Conservation (phyloP, 31 red algal genomes). For the Endocladia muricata region DNA sequence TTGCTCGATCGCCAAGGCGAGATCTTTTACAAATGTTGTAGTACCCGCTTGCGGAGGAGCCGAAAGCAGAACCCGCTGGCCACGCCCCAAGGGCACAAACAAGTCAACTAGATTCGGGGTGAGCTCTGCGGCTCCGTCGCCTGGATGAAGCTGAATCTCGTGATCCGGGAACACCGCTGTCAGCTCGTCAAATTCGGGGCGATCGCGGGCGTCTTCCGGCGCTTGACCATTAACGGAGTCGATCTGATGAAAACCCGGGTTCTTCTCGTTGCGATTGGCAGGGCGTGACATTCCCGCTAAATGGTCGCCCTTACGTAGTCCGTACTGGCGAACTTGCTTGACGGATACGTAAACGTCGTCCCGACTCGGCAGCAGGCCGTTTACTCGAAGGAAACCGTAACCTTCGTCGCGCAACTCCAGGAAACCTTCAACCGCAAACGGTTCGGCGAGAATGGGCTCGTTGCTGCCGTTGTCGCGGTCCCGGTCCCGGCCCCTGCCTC, state of each 20-base stretch:
- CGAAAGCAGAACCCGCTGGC: background rate
- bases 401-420: too few species aligned
- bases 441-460: too few species aligned
- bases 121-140: background rate
- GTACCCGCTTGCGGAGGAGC: conserved; percentile 8
- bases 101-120: too few species aligned
- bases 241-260: background rate
- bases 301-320: background rate
- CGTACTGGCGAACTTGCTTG: background rate
- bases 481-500: too few species aligned
- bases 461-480: too few species aligned
- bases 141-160: background rate
- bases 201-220: background rate
- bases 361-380: background rate
- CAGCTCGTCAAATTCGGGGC: background rate
- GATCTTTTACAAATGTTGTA: background rate
- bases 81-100: background rate
- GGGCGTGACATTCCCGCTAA: background rate
- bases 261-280: background rate
- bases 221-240: background rate
- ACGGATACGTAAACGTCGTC: background rate
- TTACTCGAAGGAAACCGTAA: background rate
- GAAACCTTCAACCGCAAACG: too few species aligned
- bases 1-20: background rate
- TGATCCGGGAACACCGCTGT: background rate